phyloP scores from a whole-genome alignment of 257 asterid genomes.

The Capsicum chinense region DNA sequence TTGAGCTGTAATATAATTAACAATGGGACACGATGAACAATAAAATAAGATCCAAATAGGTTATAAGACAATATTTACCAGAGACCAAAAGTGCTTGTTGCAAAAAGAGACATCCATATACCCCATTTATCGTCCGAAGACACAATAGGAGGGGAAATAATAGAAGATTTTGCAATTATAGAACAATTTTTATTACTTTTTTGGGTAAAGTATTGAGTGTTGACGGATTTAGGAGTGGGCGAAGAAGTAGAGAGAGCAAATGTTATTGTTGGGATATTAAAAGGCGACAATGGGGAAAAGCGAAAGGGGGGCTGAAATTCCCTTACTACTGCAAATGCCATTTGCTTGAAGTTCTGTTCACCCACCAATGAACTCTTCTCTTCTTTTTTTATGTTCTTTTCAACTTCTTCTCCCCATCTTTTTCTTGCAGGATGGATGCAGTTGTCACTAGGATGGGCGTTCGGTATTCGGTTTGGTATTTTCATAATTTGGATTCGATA shows the following conservation, averaged over 20 bases:
- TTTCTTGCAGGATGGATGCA: background rate
- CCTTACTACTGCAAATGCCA: background rate
- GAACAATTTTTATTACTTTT: background rate
- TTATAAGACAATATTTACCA: conserved; percentile 46
- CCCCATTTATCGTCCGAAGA: conserved; percentile 85
- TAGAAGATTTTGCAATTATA: conserved; percentile 37
- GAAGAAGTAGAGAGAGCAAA: background rate
- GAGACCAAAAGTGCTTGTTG: conserved; percentile 72
- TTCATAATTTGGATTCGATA: too few relatives aligned
- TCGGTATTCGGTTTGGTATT: too few relatives aligned
- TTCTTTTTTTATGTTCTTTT: background rate
- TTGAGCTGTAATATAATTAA: background rate
- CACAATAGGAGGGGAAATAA: conserved; percentile 47
- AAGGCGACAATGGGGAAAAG: background rate
- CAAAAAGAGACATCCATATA: conserved; percentile 72
- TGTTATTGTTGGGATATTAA: background rate
- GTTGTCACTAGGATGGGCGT: too few relatives aligned
- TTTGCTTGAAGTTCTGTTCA: background rate
- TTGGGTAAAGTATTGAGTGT: background rate
- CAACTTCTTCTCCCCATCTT: background rate
- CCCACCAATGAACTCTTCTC: background rate
- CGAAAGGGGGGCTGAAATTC: background rate
- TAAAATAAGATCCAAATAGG: background rate
- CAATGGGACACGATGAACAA: background rate
- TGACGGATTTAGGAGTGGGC: background rate